These are phyloP conservation scores for Iberis pinnata DNA, from an alignment of 345 rosid species.

Conservation along the genomic window DNA sequence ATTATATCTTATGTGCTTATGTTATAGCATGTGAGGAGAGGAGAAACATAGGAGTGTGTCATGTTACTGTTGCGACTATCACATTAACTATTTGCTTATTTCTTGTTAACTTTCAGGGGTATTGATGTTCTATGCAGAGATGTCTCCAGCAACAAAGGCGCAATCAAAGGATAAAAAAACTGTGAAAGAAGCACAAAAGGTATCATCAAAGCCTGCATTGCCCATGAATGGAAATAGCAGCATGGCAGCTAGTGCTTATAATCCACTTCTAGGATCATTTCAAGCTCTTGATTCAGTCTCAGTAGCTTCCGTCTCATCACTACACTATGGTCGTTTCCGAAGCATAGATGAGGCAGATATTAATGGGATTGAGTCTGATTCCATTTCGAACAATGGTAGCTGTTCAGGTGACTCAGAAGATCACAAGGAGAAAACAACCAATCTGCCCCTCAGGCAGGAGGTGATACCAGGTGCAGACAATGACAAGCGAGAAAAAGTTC, in stretches of 20 bases:
- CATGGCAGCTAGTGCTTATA: conserved; percentile 56
- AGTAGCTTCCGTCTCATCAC: conserved; percentile 31
- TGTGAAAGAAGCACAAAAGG: conserved; percentile 51
- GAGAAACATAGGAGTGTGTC: too few species aligned
- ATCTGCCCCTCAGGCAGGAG: conserved; percentile 43
- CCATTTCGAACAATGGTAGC: conserved; percentile 77
- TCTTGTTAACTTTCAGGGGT: conserved; percentile 25
- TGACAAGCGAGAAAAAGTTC: conserved; percentile 78
- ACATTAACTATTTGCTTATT: conserved; percentile 5
- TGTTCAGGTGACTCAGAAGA: conserved; percentile 96
- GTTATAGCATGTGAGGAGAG: too few species aligned
- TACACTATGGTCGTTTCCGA: conserved; percentile 51
- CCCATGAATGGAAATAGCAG: conserved; percentile 38
- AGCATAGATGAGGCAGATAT: conserved; percentile 73
- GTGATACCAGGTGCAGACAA: conserved; percentile 63
- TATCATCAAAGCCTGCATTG: conserved; percentile 37
- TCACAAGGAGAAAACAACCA: conserved; percentile 58
- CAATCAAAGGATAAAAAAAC: conserved; percentile 59
- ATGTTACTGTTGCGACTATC: not conserved
- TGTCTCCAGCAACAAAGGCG: conserved; percentile 62
- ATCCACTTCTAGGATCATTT: conserved; percentile 62
- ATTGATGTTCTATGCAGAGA: conserved; percentile 31
- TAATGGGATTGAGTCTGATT: conserved; percentile 61
- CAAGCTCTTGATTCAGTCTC: conserved; percentile 54
- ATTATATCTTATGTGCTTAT: not conserved